Conservation (phyloP, 495 filamentous ascomycete genomes). For the Penicillium coffeae region DNA sequence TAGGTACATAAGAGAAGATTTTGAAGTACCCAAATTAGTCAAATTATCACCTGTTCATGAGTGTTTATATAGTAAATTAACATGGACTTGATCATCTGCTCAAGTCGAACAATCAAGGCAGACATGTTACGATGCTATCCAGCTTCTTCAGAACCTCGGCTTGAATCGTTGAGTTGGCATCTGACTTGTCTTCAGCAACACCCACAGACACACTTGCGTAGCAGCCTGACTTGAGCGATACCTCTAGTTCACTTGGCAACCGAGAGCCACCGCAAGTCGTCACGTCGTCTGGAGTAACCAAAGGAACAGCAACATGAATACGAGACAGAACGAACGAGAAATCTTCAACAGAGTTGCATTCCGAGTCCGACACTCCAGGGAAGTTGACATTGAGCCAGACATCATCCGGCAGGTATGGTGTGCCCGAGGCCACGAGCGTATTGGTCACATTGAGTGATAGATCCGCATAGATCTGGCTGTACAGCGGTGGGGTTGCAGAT, state of each 20-base stretch:
- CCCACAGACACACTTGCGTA: conserved; percentile 63
- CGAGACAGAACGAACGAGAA: conserved; percentile 60
- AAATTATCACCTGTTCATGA: too few relatives aligned
- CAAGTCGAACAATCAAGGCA: conserved; percentile 15
- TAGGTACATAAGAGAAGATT: too few relatives aligned
- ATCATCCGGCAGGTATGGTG: conserved; percentile 54
- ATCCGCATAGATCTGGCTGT: conserved; percentile 57
- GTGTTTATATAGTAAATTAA: not conserved
- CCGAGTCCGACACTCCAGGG: conserved; percentile 39
- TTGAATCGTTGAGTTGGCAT: conserved; percentile 54
- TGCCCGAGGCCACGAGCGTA: conserved; percentile 47
- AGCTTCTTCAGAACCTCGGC: conserved; percentile 53
- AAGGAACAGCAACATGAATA: conserved; percentile 48
- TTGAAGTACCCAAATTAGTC: too few relatives aligned
- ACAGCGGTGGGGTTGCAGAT: conserved; percentile 34
- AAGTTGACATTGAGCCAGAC: conserved; percentile 69
- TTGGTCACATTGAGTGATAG: conserved; percentile 55
- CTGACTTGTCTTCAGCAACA: conserved; percentile 51
- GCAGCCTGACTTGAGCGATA: conserved; percentile 49
- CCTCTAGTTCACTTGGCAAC: conserved; percentile 54
- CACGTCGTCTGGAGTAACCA: conserved; percentile 51
- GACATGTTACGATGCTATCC: conserved; percentile 43
- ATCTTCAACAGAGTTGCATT: conserved; percentile 43
- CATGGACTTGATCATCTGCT: not conserved
- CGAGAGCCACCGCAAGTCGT: conserved; percentile 51